Conservation (phyloP, 2,329 filamentous ascomycete species). For the Hymenoscyphus linearis region DNA sequence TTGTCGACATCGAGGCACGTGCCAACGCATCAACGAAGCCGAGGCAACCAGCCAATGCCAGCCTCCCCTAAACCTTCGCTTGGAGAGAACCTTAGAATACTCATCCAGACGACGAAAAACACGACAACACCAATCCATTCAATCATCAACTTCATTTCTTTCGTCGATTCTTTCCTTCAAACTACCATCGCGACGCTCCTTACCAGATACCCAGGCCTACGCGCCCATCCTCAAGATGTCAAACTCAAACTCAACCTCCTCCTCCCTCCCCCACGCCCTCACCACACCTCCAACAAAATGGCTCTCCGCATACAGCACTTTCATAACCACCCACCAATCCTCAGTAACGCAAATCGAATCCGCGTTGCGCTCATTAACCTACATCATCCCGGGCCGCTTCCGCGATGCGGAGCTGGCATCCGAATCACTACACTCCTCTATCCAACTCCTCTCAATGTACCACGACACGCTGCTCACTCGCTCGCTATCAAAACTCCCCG, state of each 20-base stretch:
- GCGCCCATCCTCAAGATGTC: constrained; percentile 9
- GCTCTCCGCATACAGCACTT: constrained; percentile 73
- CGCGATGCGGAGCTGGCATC: constrained; percentile 92
- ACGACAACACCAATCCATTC: not conserved
- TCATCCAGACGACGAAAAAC: not conserved
- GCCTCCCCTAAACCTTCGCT: constrained; percentile 2
- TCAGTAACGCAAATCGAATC: constrained; percentile 95
- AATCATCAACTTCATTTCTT: not conserved
- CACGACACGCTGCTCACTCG: constrained; percentile 81
- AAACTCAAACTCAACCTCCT: constrained; percentile 7
- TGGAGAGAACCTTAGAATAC: not conserved
- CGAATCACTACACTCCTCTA: constrained; percentile 82
- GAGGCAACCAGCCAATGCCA: not conserved
- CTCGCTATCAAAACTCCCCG: constrained; percentile 52
- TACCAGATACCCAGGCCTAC: not conserved
- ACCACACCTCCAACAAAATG: constrained; percentile 55
- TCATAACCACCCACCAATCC: constrained; percentile 90
- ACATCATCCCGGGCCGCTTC: constrained; percentile 89
- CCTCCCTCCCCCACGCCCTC: constrained; percentile 40
- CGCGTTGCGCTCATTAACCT: constrained; percentile 84
- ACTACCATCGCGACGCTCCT: not conserved
- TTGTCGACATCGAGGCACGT: constrained; percentile 4
- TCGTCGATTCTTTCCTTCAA: not conserved
- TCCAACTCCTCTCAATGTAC: constrained; percentile 86
- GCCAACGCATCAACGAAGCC: not conserved